phyloP scores from a whole-genome alignment of 371 early-diverging fungal genomes.

The Dinochytrium kinnereticum region DNA sequence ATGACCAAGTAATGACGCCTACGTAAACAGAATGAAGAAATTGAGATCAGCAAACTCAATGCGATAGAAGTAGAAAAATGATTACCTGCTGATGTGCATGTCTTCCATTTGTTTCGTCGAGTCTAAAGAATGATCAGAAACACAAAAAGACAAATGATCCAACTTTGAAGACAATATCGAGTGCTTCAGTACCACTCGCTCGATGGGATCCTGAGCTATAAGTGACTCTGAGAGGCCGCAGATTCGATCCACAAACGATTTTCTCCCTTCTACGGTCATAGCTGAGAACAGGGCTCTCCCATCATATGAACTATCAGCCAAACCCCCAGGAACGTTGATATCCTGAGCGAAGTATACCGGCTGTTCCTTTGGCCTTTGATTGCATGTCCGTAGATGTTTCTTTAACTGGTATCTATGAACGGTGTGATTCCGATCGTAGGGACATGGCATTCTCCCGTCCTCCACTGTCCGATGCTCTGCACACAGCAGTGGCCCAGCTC shows the following conservation, averaged over 20 bases:
- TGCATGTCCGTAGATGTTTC: not conserved
- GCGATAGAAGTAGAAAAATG: too few species aligned
- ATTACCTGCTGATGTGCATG: constrained; percentile 3
- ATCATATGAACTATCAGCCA: not conserved
- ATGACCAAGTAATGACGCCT: constrained; percentile 9
- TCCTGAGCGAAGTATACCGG: not conserved
- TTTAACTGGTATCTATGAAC: not conserved
- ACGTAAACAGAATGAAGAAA: too few species aligned
- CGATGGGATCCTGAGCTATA: not conserved
- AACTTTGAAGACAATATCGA: not conserved
- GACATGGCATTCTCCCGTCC: not conserved
- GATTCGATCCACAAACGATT: not conserved
- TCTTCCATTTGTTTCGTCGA: not conserved
- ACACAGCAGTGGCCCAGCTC: not conserved
- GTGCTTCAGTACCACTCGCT: not conserved
- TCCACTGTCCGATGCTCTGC: not conserved
- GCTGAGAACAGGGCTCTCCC: not conserved
- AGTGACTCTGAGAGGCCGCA: not conserved
- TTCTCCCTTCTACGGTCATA: not conserved
- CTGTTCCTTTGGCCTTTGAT: not conserved
- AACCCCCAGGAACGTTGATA: not conserved
- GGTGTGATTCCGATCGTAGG: not conserved
- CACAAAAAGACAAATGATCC: not conserved
- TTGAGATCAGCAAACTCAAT: too few species aligned
- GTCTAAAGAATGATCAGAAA: not conserved